phyloP scores from a whole-genome alignment of 345 rosid genomes.

The Viola odorata region DNA sequence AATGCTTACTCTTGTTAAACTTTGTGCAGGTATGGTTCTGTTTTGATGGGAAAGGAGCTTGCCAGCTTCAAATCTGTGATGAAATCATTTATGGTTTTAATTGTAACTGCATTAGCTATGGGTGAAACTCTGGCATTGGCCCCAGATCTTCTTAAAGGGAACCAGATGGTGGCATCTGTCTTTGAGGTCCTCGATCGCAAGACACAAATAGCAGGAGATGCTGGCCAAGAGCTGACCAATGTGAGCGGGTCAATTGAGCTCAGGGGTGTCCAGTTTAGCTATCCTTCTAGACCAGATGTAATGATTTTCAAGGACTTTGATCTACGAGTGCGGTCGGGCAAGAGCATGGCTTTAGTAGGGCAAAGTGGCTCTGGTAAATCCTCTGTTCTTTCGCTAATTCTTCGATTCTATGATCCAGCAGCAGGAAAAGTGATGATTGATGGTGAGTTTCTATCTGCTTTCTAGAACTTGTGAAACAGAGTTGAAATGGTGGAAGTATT shows the following conservation, averaged over 20 bases:
- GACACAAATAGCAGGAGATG: slow-evolving; percentile 58
- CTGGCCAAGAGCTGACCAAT: slow-evolving; percentile 50
- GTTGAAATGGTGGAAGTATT: not conserved
- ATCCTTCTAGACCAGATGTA: slow-evolving; percentile 87
- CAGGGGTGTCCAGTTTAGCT: slow-evolving; percentile 61
- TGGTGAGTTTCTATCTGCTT: slow-evolving; percentile 38
- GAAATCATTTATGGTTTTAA: slow-evolving; percentile 95
- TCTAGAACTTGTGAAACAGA: not conserved
- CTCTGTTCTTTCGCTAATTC: slow-evolving; percentile 76
- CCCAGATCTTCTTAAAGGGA: slow-evolving; percentile 88
- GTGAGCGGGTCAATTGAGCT: slow-evolving; percentile 78
- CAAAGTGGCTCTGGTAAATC: slow-evolving; percentile 98
- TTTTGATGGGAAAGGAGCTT: slow-evolving; percentile 77
- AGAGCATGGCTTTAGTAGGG: slow-evolving; percentile 89
- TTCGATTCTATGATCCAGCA: slow-evolving; percentile 84
- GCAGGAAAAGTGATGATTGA: slow-evolving; percentile 81
- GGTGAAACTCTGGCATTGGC: slow-evolving; percentile 88
- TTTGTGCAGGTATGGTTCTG: slow-evolving; percentile 77
- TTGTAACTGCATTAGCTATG: slow-evolving; percentile 93
- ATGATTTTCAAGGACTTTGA: slow-evolving; percentile 64
- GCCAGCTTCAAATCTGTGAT: slow-evolving; percentile 74
- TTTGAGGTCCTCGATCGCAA: slow-evolving; percentile 76
- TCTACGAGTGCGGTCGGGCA: slow-evolving; percentile 58
- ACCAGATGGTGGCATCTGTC: slow-evolving; percentile 90
- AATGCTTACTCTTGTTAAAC: slow-evolving; percentile 5